Evolutionary conservation across 1,284 basidiomycete species (phyloP).

Genomic region (Sanghuangporus sanghuang): DNA sequence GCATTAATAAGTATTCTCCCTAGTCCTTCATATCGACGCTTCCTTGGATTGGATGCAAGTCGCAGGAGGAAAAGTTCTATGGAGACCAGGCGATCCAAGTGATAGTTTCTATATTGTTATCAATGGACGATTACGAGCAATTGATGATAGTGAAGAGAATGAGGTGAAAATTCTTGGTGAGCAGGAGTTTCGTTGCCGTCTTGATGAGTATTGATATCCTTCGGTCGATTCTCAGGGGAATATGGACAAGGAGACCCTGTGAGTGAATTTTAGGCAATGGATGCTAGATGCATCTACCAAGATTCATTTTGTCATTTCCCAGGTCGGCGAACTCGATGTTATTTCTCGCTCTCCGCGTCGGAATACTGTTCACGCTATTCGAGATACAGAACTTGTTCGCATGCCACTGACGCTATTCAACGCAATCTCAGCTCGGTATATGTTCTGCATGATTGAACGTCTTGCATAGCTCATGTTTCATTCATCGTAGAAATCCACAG

Average conservation of each 20-base stretch:
- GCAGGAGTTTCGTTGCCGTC: not conserved
- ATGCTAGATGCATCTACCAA: not conserved
- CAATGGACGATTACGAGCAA: constrained; percentile 90
- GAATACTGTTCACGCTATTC: constrained; percentile 94
- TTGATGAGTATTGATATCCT: not conserved
- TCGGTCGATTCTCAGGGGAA: constrained; percentile 69
- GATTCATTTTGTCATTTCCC: not conserved
- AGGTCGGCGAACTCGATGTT: constrained; percentile 87
- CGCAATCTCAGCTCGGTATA: constrained; percentile 80
- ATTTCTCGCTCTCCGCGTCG: constrained; percentile 88
- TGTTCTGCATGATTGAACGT: not conserved
- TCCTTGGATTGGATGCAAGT: constrained; percentile 99
- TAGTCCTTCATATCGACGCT: constrained; percentile 95
- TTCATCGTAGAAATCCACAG: constrained; percentile 71
- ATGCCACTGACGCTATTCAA: constrained; percentile 99
- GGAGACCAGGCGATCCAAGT: constrained; percentile 84
- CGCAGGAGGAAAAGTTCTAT: constrained; percentile 88
- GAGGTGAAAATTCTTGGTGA: constrained; percentile 84
- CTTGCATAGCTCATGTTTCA: constrained; percentile 5
- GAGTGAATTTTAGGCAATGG: not conserved
- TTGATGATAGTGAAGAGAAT: constrained; percentile 63
- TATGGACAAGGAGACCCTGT: constrained; percentile 88
- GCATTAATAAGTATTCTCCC: not conserved
- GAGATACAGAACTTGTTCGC: constrained; percentile 95
- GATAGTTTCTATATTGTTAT: constrained; percentile 99